Evolutionary conservation across 2,329 filamentous ascomycete genomes (phyloP), one percentile per base, ranked within the genome.

Genomic region (Fusarium sp.): DNA sequence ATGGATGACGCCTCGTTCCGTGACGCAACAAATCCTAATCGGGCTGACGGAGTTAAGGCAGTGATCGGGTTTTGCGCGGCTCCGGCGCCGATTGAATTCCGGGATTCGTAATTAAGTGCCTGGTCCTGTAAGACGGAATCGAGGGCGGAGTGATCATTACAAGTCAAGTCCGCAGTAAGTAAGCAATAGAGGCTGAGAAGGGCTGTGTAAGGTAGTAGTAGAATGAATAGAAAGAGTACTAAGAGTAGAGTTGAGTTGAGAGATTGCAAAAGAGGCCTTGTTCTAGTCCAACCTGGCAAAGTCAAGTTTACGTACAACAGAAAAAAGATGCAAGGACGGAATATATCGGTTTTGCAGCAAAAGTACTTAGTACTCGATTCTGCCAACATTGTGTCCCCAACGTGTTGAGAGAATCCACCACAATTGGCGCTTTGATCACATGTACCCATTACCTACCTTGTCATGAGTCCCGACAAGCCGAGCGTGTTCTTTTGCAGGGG

Each of bases 31-130:
- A 22, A 44, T 56, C 36, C 48, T 39, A 26, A 24, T 52, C 34
- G 53, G 48, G 44, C 24, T 38, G 49, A 59, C 73, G 73, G 73
- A 75, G 72, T 75, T 75, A 75, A 73, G 63, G 62, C 42, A 52
- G 36, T 46, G 24, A 40, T 63, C 72, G 71, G 71, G 61, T 46
- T 69, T 74, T 74, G 64, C 50, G 62, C 67, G 59, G 61, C 58
- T 40, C 63, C 72, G 72, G 66, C 40, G 62, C 66, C 63, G 56
- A 58, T 22, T 52, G 33, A 50, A 58, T 40, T 43, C 39, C 56
- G 67, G 66, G 52, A 46, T 42, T 52, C 55, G 57, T 40, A 60
- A 53, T 39, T 20, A 44, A 46, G 38, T 20, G 15, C 24, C 42
- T 72, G 69, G 59, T 75, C 71, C 71, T 39, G 43, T 63, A 34